Evolutionary conservation across 495 filamentous ascomycete species (phyloP).

Genomic region (Aspergillus ostianus): DNA sequence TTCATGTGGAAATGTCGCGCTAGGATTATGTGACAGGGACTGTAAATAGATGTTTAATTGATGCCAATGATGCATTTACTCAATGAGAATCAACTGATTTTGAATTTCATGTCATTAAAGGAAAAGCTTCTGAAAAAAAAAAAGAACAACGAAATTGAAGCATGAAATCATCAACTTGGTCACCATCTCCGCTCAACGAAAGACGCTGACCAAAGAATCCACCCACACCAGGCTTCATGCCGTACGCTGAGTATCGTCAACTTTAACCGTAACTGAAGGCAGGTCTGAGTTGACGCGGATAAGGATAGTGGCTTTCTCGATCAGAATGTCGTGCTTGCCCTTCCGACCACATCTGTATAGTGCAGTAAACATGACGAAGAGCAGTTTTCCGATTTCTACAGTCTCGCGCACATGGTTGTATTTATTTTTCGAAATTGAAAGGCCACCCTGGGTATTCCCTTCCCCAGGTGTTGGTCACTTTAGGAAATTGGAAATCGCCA

Average conservation of each 20-base stretch:
- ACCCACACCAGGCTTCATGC: no score
- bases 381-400: neutral
- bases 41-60: neutral
- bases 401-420: neutral
- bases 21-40: neutral
- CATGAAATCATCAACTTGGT: neutral
- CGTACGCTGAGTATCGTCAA: no score
- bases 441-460: neutral
- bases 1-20: neutral
- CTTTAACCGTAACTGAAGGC: no score
- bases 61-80: neutral
- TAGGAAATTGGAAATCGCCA: neutral
- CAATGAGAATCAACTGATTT: neutral
- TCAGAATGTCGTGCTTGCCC: neutral
- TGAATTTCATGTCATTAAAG: no score
- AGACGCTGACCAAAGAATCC: no score
- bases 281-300: neutral
- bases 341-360: neutral
- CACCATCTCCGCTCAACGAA: no score
- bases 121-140: no score
- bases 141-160: no score
- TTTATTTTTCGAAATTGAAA: neutral
- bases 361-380: constrained; percentile 2
- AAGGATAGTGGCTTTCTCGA: constrained; percentile 7
- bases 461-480: neutral